These are phyloP conservation scores for Macrophomina pseudophaseolina DNA, from an alignment of 2,329 filamentous ascomycete species.

Conservation along the genomic window DNA sequence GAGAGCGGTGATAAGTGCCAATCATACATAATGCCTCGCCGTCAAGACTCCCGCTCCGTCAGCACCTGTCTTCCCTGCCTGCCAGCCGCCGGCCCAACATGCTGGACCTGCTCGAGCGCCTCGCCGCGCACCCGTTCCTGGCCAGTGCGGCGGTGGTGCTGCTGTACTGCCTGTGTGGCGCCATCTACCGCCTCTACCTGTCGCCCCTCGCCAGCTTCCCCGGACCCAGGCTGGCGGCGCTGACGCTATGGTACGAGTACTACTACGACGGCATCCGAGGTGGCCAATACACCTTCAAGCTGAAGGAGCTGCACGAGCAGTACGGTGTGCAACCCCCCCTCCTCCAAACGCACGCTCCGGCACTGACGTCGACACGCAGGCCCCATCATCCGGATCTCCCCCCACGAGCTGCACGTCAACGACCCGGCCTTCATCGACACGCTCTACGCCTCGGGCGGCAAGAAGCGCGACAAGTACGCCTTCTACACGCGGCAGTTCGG, in stretches of 20 bases:
- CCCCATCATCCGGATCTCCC: constrained; percentile 50
- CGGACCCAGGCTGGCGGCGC: constrained; percentile 42
- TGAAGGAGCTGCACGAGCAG: constrained; percentile 43
- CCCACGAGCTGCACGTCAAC: constrained; percentile 49
- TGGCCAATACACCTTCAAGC: constrained; percentile 41
- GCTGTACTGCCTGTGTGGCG: constrained; percentile 31
- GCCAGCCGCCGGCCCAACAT: not conserved
- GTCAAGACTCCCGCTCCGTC: not conserved
- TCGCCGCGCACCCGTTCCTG: not conserved
- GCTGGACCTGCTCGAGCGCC: constrained; percentile 5
- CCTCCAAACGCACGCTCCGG: not conserved
- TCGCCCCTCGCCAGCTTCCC: constrained; percentile 39
- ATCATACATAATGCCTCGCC: not conserved
- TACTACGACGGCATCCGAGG: constrained; percentile 43
- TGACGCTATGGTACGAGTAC: constrained; percentile 42
- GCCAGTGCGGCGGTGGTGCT: constrained; percentile 10
- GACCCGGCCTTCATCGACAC: constrained; percentile 47
- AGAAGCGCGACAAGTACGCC: constrained; percentile 30
- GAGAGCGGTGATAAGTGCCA: constrained; percentile 1
- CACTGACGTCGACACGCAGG: constrained; percentile 31
- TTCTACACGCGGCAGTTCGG: constrained; percentile 27
- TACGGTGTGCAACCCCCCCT: constrained; percentile 37
- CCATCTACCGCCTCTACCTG: constrained; percentile 33
- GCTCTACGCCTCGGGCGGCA: constrained; percentile 33
- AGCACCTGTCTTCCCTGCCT: not conserved